A percentile compares a stretch with the other conserved stretches of the same genome.
These are phyloP conservation scores for Neodidymelliopsis sp. DNA, from an alignment of 2,329 filamentous ascomycete species.

Conservation along the genomic window DNA sequence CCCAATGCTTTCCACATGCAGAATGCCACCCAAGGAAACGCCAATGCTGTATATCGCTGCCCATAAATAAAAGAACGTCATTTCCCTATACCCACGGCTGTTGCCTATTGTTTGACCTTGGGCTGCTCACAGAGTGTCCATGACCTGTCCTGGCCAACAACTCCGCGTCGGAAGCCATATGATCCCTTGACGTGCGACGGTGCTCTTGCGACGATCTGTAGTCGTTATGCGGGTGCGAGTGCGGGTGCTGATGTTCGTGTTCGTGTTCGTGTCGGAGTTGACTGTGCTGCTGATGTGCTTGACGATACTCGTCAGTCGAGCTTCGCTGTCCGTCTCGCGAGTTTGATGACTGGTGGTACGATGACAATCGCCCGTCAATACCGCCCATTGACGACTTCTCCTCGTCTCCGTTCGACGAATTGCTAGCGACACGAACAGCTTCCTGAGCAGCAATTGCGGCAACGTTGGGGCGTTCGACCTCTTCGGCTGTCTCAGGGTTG, in stretches of 20 bases:
- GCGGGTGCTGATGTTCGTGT: background rate
- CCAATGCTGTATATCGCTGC: background rate
- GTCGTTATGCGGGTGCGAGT: background rate
- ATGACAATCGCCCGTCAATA: conserved; percentile 7
- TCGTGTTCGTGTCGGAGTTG: no score
- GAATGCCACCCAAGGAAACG: background rate
- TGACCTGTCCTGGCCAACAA: conserved; percentile 10
- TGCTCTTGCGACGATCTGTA: conserved; percentile 3
- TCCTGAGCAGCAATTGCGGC: conserved; percentile 37
- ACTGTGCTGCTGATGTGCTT: no score
- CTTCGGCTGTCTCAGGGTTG: conserved; percentile 30
- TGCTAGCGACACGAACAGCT: conserved; percentile 18
- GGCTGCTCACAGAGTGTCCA: background rate
- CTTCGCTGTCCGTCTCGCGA: conserved; percentile 9
- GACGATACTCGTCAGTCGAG: conserved; percentile 4
- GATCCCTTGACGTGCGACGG: conserved; percentile 3
- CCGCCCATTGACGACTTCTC: background rate
- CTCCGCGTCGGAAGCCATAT: conserved; percentile 15
- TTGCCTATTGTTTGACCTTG: conserved; percentile 1
- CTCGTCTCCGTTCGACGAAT: background rate
- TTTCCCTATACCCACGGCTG: conserved; percentile 6
- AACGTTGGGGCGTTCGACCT: conserved; percentile 44
- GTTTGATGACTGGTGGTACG: background rate
- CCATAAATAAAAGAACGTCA: background rate
- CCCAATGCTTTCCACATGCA: background rate